Evolutionary conservation across 192 early-diverging fungal species (phyloP).

Genomic region (Paraglomus occultum): DNA sequence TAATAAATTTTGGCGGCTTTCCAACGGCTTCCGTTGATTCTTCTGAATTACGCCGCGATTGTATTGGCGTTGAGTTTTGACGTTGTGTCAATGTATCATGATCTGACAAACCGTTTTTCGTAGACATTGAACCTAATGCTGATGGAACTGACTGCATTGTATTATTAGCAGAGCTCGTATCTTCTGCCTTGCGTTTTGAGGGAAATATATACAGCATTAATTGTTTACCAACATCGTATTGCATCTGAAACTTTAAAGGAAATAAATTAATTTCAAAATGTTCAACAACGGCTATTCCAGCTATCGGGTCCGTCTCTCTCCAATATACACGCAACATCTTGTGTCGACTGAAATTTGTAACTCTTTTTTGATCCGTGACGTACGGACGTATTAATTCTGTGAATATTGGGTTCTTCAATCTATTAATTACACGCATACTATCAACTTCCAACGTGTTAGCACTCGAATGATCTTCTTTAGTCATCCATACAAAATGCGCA

Average conservation of each 20-base stretch:
- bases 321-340: conserved; percentile 89
- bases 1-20: conserved; percentile 6
- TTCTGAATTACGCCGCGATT: not conserved
- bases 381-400: conserved; percentile 60
- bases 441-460: conserved; percentile 75
- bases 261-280: conserved; percentile 86
- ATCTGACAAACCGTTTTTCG: conserved; percentile 11
- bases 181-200: conserved; percentile 36
- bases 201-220: conserved; percentile 85
- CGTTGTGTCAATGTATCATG: not conserved
- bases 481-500: conserved; percentile 65
- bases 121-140: not conserved
- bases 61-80: conserved; percentile 16
- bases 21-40: not conserved
- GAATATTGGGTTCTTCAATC: conserved; percentile 54
- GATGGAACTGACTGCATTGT: not conserved
- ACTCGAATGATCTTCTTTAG: conserved; percentile 82
- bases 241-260: conserved; percentile 80
- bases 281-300: conserved; percentile 87
- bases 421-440: conserved; percentile 66
- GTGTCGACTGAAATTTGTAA: conserved; percentile 71
- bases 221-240: conserved; percentile 80
- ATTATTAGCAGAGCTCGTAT: not conserved
- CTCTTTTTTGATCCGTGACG: conserved; percentile 48
- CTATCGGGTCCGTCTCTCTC: conserved; percentile 79